phyloP scores from a whole-genome alignment of 1,139 yeast genomes.

The Yamadazyma trypodendri region DNA sequence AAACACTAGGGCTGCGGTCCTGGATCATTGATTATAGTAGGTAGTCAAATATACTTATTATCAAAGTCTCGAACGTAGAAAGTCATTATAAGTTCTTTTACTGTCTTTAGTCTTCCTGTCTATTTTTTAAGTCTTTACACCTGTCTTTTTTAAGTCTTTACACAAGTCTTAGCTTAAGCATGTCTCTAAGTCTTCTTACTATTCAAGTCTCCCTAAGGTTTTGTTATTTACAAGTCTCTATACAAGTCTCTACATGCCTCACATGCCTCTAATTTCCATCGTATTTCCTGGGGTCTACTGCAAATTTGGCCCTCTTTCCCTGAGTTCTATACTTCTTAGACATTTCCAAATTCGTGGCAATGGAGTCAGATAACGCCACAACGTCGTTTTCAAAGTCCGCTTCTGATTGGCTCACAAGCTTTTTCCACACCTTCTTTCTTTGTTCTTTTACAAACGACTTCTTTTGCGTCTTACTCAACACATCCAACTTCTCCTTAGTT shows the following conservation, averaged over 20 bases:
- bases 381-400: conserved; percentile 36
- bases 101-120: too few relatives aligned
- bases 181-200: too few relatives aligned
- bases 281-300: conserved; percentile 22
- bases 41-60: too few relatives aligned
- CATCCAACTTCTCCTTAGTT: conserved; percentile 34
- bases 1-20: background rate
- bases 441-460: conserved; percentile 45
- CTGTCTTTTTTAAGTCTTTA: too few relatives aligned
- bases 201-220: too few relatives aligned
- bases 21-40: too few relatives aligned
- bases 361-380: conserved; percentile 31
- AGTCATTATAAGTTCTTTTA: too few relatives aligned
- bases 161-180: too few relatives aligned
- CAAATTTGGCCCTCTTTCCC: conserved; percentile 34
- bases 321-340: conserved; percentile 32
- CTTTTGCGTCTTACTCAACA: conserved; percentile 38
- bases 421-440: conserved; percentile 42
- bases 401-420: conserved; percentile 30
- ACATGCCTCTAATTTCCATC: conserved; percentile 24
- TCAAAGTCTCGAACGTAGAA: too few relatives aligned
- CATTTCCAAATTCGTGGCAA: conserved; percentile 36
- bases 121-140: too few relatives aligned
- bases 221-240: conserved; percentile 1
- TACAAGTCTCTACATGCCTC: background rate